phyloP scores from a whole-genome alignment of 2,329 filamentous ascomycete species.

The Fusarium solani-melongenae region DNA sequence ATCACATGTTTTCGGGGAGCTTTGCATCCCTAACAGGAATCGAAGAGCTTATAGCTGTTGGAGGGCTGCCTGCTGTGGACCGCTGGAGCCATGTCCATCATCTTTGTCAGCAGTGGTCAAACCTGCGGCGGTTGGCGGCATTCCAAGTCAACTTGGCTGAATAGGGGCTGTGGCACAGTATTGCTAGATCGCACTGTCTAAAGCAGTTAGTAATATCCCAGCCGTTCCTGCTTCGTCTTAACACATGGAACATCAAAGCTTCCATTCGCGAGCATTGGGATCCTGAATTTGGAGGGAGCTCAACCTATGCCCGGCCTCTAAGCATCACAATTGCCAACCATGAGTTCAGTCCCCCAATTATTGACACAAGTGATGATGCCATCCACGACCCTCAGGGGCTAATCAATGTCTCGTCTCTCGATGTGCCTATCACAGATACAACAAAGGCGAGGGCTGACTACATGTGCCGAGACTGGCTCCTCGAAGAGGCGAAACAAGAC shows the following conservation, averaged over 20 bases:
- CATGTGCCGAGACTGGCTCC: conserved; percentile 28
- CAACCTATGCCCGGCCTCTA: conserved; percentile 15
- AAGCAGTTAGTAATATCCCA: conserved; percentile 13
- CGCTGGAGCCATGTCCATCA: conserved; percentile 13
- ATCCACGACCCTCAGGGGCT: conserved; percentile 16
- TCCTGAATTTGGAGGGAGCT: conserved; percentile 15
- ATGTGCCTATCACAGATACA: conserved; percentile 9
- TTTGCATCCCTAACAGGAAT: conserved; percentile 6
- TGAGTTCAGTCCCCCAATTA: conserved; percentile 18
- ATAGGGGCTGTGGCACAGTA: conserved; percentile 22
- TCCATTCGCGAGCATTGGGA: conserved; percentile 18
- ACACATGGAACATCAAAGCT: conserved; percentile 29
- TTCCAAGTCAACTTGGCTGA: conserved; percentile 29
- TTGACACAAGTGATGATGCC: background rate
- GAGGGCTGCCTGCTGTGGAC: conserved; percentile 7
- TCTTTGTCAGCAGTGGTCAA: conserved; percentile 20
- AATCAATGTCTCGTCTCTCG: conserved; percentile 1
- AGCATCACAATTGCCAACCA: conserved; percentile 24
- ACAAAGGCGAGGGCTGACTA: conserved; percentile 8
- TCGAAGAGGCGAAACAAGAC: conserved; percentile 19
- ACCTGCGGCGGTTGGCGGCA: conserved; percentile 16
- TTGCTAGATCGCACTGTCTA: conserved; percentile 11
- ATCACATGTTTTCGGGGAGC: background rate
- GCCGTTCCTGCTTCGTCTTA: conserved; percentile 12
- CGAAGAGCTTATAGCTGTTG: conserved; percentile 21